These are phyloP conservation scores for Stipa capillata DNA, from an alignment of 176 grass and related monocot species.

Conservation along the genomic window DNA sequence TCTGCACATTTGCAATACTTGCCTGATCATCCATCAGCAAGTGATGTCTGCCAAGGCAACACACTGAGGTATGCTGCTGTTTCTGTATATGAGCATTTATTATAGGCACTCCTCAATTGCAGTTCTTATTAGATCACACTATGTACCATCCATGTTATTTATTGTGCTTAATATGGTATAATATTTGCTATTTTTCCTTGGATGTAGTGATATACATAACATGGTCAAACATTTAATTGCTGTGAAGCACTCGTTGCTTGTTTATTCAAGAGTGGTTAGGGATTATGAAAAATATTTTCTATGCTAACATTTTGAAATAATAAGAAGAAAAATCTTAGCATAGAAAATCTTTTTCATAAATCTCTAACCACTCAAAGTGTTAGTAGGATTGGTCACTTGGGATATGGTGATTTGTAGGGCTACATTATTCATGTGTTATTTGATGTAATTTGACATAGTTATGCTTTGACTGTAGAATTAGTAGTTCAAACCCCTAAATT, in stretches of 20 bases:
- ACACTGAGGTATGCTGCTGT: conserved; percentile 63
- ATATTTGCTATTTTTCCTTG: neutral
- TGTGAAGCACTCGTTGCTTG: neutral
- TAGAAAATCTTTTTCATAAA: neutral
- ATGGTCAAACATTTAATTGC: neutral
- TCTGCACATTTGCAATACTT: conserved; percentile 20
- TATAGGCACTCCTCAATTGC: neutral
- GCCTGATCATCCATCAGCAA: conserved; percentile 18
- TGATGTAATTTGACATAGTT: neutral
- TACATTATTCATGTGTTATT: neutral
- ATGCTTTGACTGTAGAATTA: neutral
- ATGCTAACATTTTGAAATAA: neutral
- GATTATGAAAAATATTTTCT: neutral
- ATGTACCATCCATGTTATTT: neutral
- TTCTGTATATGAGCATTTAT: conserved; percentile 2
- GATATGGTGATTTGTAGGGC: neutral
- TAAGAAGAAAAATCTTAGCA: neutral
- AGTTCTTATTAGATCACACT: neutral
- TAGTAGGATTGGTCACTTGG: neutral
- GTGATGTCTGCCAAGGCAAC: conserved; percentile 42
- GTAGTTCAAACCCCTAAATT: neutral
- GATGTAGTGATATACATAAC: neutral
- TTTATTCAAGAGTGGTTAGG: neutral
- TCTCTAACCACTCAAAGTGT: neutral
- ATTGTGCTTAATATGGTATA: neutral